Evolutionary conservation across 2,329 filamentous ascomycete species (phyloP).

Genomic region (Aspergillus proliferans): DNA sequence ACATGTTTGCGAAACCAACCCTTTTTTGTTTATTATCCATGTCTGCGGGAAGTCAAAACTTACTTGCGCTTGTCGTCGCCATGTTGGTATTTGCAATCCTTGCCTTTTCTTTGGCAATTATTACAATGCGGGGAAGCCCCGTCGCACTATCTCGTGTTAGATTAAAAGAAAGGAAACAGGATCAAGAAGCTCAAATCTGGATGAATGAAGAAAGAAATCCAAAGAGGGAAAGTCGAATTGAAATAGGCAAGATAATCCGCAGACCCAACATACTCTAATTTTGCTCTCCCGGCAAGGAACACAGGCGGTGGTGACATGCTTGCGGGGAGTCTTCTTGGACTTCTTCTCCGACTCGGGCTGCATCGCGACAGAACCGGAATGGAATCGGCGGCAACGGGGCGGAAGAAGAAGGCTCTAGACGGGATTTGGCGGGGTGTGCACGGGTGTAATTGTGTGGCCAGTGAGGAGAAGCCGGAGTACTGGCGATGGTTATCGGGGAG

Average conservation of each 20-base stretch:
- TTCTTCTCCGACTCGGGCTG: conserved; percentile 18
- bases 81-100: conserved; percentile 35
- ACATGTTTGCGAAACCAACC: not conserved
- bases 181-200: not conserved
- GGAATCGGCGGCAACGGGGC: not conserved
- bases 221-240: conserved; percentile 3
- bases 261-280: conserved; percentile 30
- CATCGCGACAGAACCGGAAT: conserved; percentile 10
- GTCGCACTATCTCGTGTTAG: conserved; percentile 24
- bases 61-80: conserved; percentile 37
- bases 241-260: not conserved
- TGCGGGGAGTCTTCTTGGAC: conserved; percentile 29
- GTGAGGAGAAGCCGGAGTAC: not conserved
- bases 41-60: conserved; percentile 8
- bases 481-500: not conserved
- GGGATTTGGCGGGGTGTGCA: not conserved
- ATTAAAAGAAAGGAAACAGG: conserved; percentile 3
- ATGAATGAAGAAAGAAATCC: not conserved
- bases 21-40: not conserved
- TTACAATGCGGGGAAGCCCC: conserved; percentile 32
- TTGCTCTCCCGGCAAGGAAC: conserved; percentile 43
- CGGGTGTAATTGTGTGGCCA: not conserved
- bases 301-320: conserved; percentile 42
- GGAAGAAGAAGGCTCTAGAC: not conserved
- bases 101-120: conserved; percentile 34